These are phyloP conservation scores for Penicillium thymicola DNA, from an alignment of 2,329 filamentous ascomycete species.

Conservation along the genomic window DNA sequence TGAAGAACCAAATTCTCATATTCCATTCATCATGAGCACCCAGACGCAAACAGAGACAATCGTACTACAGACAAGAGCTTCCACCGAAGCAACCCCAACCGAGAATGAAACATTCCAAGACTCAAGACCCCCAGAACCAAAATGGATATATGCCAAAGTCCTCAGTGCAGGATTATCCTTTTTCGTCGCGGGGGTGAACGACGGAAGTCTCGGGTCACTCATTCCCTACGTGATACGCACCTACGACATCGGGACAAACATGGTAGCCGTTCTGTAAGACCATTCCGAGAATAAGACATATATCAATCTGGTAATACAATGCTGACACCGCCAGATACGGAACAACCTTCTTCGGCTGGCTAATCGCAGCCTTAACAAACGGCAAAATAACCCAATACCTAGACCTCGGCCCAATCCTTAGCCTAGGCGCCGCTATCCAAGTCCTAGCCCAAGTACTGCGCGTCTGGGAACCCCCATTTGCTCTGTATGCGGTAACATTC, in stretches of 20 bases:
- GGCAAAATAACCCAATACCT: slow-evolving; percentile 48
- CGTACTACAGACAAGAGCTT: slow-evolving; percentile 2
- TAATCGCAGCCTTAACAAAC: slow-evolving; percentile 57
- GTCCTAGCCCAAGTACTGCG: slow-evolving; percentile 47
- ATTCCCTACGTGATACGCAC: slow-evolving; percentile 61
- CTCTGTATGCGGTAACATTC: slow-evolving; percentile 57
- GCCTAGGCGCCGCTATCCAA: slow-evolving; percentile 56
- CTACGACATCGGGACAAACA: slow-evolving; percentile 53
- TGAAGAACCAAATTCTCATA: not conserved
- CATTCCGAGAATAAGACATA: not conserved
- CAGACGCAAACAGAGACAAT: slow-evolving; percentile 13
- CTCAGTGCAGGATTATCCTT: slow-evolving; percentile 59
- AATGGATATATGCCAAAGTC: slow-evolving; percentile 45
- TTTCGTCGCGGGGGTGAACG: slow-evolving; percentile 64
- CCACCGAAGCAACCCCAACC: not conserved
- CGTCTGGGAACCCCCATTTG: slow-evolving; percentile 56
- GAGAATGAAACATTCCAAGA: not conserved
- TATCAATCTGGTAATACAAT: not conserved
- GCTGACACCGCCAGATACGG: slow-evolving; percentile 44
- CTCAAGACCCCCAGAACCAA: not conserved
- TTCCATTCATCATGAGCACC: slow-evolving; percentile 8
- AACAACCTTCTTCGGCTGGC: slow-evolving; percentile 59
- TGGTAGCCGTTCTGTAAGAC: slow-evolving; percentile 51
- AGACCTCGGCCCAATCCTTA: slow-evolving; percentile 56
- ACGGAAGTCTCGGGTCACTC: slow-evolving; percentile 61